These are phyloP conservation scores for Scutellaria baicalensis DNA, from an alignment of 257 asterid species.

Conservation along the genomic window DNA sequence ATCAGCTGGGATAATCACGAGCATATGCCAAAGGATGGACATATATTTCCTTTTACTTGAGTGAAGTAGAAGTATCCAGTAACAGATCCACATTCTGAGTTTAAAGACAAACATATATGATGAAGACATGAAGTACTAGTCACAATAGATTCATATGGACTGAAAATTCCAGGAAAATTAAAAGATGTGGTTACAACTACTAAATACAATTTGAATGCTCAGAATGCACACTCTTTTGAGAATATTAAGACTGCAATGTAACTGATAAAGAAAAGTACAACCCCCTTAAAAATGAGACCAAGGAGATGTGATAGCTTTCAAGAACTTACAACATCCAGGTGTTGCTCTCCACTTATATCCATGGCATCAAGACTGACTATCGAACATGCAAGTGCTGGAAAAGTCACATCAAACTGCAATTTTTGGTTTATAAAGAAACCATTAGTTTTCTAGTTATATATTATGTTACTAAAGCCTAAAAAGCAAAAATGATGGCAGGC, in stretches of 20 bases:
- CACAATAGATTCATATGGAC: not conserved
- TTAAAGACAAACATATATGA: not conserved
- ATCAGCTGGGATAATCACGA: not conserved
- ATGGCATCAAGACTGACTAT: conserved; percentile 92
- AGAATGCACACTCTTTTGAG: not conserved
- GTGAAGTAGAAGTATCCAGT: not conserved
- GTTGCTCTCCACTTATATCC: conserved; percentile 99
- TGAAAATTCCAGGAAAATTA: not conserved
- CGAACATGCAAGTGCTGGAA: conserved; percentile 95
- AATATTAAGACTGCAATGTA: not conserved
- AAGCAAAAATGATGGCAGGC: not conserved
- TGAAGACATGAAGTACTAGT: not conserved
- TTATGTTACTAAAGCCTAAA: not conserved
- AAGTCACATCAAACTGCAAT: conserved; percentile 97
- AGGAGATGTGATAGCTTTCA: conserved; percentile 5
- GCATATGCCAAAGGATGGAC: not conserved
- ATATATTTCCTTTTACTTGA: not conserved
- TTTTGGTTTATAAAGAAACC: conserved; percentile 21
- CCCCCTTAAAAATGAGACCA: not conserved
- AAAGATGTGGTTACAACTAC: not conserved
- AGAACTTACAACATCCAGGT: conserved; percentile 85
- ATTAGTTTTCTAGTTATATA: conserved; percentile 6
- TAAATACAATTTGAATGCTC: not conserved
- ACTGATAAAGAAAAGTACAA: not conserved
- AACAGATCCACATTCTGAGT: not conserved